Percentiles rank a stretch among this genome's conserved stretches.
Conservation (phyloP, 1,139 yeast genomes). For the Blastobotrys persicus region DNA sequence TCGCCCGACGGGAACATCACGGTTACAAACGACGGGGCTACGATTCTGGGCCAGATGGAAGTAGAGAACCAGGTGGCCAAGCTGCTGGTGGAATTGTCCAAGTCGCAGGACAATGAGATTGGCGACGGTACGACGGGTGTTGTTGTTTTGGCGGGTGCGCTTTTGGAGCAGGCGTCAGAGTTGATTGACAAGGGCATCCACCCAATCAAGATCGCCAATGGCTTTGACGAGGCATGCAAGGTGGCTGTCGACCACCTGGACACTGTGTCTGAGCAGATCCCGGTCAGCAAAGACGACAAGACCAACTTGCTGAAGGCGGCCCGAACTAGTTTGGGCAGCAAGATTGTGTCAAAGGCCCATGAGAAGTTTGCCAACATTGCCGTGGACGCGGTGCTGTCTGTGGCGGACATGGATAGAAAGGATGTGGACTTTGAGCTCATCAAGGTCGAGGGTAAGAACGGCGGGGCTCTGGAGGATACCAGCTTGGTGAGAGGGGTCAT, state of each 20-base stretch:
- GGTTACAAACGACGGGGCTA: constrained; percentile 98
- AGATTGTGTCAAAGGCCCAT: constrained; percentile 91
- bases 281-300: constrained; percentile 37
- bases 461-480: constrained; percentile 89
- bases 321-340: constrained; percentile 90
- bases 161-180: constrained; percentile 91
- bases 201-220: constrained; percentile 95
- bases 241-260: constrained; percentile 81
- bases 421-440: constrained; percentile 97
- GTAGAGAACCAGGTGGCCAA: constrained; percentile 95
- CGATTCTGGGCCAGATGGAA: constrained; percentile 94
- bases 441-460: constrained; percentile 92
- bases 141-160: constrained; percentile 91
- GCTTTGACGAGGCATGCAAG: constrained; percentile 95
- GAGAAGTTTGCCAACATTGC: constrained; percentile 96
- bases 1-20: constrained; percentile 96
- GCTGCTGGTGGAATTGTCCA: constrained; percentile 86
- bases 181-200: constrained; percentile 96
- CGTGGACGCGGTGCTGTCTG: constrained; percentile 90
- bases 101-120: constrained; percentile 96
- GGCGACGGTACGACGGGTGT: constrained; percentile 99
- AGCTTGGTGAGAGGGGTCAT: constrained; percentile 84
- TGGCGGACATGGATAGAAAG: constrained; percentile 85
- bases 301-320: constrained; percentile 79
- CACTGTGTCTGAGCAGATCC: constrained; percentile 61